These are phyloP conservation scores for Ramularia endophylla DNA, from an alignment of 2,329 filamentous ascomycete species.

Conservation along the genomic window DNA sequence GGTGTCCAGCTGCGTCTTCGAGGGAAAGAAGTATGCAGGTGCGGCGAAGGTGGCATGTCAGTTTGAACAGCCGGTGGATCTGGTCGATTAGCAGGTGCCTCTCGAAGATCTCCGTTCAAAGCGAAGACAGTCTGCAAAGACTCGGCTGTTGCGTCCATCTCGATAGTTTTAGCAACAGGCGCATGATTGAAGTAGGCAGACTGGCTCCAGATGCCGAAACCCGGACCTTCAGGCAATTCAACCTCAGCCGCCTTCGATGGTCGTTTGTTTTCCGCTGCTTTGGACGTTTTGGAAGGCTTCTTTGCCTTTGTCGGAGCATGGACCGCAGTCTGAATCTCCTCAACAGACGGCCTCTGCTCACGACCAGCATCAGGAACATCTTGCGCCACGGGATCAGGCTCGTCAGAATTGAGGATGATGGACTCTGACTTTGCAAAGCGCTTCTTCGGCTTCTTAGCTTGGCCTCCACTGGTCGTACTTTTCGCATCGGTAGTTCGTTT, in stretches of 20 bases:
- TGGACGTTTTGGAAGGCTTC: too few relatives aligned
- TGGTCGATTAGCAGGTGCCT: too few relatives aligned
- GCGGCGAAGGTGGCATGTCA: too few relatives aligned
- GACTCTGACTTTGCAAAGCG: slow-evolving; percentile 21
- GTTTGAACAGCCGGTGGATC: too few relatives aligned
- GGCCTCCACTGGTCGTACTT: background rate
- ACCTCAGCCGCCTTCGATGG: too few relatives aligned
- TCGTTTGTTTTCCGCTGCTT: too few relatives aligned
- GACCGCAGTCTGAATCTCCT: too few relatives aligned
- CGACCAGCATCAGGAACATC: slow-evolving; percentile 4
- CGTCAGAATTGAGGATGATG: slow-evolving; percentile 26
- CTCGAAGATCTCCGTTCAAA: background rate
- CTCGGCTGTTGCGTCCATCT: background rate
- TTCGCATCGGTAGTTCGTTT: slow-evolving; percentile 7
- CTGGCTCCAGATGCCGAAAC: background rate
- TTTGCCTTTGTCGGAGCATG: too few relatives aligned
- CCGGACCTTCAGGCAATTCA: too few relatives aligned
- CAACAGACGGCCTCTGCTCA: too few relatives aligned
- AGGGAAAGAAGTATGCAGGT: background rate
- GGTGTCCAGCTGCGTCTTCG: slow-evolving; percentile 18
- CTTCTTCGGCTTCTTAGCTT: slow-evolving; percentile 17
- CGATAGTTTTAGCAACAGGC: background rate
- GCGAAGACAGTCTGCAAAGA: background rate
- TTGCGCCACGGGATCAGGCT: slow-evolving; percentile 13
- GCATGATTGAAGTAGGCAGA: background rate